Percentiles rank a stretch among this genome's conserved stretches.
Evolutionary conservation across 139 green algal species (phyloP).

Genomic region (Diplosphaera chodatii): DNA sequence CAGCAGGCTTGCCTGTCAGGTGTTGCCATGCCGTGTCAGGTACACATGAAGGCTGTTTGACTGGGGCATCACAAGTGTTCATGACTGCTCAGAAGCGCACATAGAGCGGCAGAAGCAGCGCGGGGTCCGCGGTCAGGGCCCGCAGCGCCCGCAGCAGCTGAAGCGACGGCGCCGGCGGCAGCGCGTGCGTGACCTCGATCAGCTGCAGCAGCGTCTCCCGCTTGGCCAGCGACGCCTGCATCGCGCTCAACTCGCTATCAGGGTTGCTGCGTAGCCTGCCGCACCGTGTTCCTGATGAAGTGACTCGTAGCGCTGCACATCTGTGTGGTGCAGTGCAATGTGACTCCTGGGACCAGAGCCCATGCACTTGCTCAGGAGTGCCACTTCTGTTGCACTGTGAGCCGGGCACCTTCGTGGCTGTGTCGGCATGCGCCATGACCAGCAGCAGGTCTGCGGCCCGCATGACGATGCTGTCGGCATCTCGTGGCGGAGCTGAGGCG

Average conservation of each 20-base stretch:
- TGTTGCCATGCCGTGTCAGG: too few relatives aligned
- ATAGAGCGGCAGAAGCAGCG: slow-evolving; percentile 38
- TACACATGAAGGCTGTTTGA: too few relatives aligned
- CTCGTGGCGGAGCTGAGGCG: not conserved
- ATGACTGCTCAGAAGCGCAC: slow-evolving; percentile 6
- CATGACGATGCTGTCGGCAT: slow-evolving; percentile 25
- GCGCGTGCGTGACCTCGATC: slow-evolving; percentile 27
- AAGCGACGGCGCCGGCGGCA: not conserved
- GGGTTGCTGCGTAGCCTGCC: not conserved
- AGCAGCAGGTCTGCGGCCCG: slow-evolving; percentile 55
- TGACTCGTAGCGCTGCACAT: too few relatives aligned
- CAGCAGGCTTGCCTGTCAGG: too few relatives aligned
- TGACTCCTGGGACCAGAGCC: too few relatives aligned
- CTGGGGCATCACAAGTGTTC: too few relatives aligned
- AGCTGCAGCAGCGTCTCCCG: slow-evolving; percentile 47
- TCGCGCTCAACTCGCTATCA: not conserved
- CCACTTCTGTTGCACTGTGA: too few relatives aligned
- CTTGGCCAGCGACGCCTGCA: slow-evolving; percentile 10
- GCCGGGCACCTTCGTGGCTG: not conserved
- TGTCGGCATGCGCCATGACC: slow-evolving; percentile 44
- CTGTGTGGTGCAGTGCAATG: too few relatives aligned
- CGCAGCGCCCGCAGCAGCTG: slow-evolving; percentile 32
- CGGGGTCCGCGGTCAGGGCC: slow-evolving; percentile 21
- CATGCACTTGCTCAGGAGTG: too few relatives aligned
- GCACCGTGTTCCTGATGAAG: too few relatives aligned